Percentiles rank a stretch among this genome's conserved stretches.
Conservation (phyloP, 768 basidiomycete genomes). For the Termitomyces bulborhizus region DNA sequence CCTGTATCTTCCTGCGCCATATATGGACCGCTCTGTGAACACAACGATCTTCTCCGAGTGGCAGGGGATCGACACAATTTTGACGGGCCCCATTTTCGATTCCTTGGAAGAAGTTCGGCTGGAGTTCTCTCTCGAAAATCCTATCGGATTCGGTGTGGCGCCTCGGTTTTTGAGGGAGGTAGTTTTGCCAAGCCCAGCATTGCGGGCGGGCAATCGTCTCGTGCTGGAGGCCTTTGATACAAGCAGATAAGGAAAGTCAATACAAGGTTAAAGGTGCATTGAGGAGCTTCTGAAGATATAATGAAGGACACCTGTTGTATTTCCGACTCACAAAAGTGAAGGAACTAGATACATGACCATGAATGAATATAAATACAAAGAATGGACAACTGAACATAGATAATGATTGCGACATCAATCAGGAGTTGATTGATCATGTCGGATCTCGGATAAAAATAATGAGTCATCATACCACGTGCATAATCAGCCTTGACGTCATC, state of each 20-base stretch:
- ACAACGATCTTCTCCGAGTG: slow-evolving; percentile 20
- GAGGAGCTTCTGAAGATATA: too few species aligned
- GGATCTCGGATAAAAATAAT: too few species aligned
- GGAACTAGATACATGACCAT: too few species aligned
- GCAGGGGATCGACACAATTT: slow-evolving; percentile 19
- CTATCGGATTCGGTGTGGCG: slow-evolving; percentile 22
- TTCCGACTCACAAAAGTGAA: too few species aligned
- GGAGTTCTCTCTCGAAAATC: slow-evolving; percentile 24
- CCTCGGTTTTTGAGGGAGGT: slow-evolving; percentile 24
- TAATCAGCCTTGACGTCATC: background rate
- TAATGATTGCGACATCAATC: too few species aligned
- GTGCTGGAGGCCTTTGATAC: slow-evolving; percentile 22
- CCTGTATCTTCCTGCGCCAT: slow-evolving; percentile 23
- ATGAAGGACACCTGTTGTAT: too few species aligned
- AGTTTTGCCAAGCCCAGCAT: slow-evolving; percentile 19
- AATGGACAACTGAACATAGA: too few species aligned
- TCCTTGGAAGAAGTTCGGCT: slow-evolving; percentile 19
- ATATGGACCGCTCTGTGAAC: slow-evolving; percentile 22
- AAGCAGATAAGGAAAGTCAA: slow-evolving; percentile 9
- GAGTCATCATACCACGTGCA: background rate
- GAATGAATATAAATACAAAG: too few species aligned
- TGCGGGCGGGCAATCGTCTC: slow-evolving; percentile 17
- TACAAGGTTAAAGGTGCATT: too few species aligned
- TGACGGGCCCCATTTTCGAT: slow-evolving; percentile 17
- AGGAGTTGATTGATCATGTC: too few species aligned